These are phyloP conservation scores for Dictyostelium firmibasis DNA, from an alignment of 78 protist genomes.

Conservation along the genomic window DNA sequence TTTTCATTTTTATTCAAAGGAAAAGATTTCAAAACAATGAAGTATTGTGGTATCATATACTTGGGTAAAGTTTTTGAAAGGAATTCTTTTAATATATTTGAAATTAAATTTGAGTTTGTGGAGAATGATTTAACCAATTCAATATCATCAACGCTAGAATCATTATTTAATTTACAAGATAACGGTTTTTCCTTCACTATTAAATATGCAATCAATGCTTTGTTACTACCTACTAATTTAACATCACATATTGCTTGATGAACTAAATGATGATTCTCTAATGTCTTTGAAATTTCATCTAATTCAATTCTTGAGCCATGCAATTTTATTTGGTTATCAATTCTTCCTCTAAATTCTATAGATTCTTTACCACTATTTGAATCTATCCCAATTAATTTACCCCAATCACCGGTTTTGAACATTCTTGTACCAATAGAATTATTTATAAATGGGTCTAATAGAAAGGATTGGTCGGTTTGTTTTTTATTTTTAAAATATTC, in stretches of 20 bases:
- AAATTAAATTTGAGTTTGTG: background rate
- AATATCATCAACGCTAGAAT: background rate
- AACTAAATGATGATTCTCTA: slow-evolving; percentile 13
- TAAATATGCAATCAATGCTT: slow-evolving; percentile 21
- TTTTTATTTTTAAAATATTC: slow-evolving; percentile 9
- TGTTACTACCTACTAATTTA: background rate
- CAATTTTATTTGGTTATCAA: slow-evolving; percentile 61
- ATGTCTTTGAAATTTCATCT: slow-evolving; percentile 35
- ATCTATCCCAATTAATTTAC: background rate
- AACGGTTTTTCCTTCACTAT: background rate
- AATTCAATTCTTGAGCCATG: slow-evolving; percentile 63
- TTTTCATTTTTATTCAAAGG: slow-evolving; percentile 68
- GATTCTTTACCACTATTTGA: background rate
- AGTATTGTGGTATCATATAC: slow-evolving; percentile 26
- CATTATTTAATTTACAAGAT: background rate
- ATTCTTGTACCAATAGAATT: background rate
- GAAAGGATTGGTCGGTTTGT: background rate
- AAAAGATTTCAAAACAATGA: slow-evolving; percentile 6
- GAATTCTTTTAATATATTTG: background rate
- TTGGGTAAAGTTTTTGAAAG: background rate
- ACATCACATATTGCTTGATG: slow-evolving; percentile 47
- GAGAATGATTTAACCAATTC: background rate
- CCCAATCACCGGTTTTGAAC: slow-evolving; percentile 76
- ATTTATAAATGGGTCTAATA: background rate
- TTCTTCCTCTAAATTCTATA: slow-evolving; percentile 73